Conservation (phyloP, 306 rosid species). For the Lotus japonicus region DNA sequence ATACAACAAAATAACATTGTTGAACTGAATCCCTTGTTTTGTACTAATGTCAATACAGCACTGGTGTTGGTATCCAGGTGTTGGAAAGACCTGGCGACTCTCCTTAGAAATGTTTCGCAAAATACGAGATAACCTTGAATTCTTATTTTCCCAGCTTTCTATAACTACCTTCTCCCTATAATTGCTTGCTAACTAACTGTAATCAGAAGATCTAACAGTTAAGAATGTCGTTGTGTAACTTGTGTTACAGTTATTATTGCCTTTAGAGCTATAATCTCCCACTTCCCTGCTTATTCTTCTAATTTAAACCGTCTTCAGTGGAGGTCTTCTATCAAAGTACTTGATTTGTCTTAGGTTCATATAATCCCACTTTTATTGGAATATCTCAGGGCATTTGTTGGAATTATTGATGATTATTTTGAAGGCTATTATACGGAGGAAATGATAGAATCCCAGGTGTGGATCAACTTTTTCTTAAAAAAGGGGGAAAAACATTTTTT, state of each 20-base stretch:
- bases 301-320: background rate
- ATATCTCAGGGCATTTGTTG: constrained; percentile 72
- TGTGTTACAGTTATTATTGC: background rate
- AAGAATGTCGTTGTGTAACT: too few relatives aligned
- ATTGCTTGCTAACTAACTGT: background rate
- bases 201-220: background rate
- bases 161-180: background rate
- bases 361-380: constrained; percentile 24
- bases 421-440: constrained; percentile 86
- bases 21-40: background rate
- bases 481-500: background rate
- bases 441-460: constrained; percentile 95
- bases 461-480: background rate
- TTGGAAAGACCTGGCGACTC: background rate
- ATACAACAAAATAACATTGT: too few relatives aligned
- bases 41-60: background rate
- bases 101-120: background rate
- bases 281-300: background rate
- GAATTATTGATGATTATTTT: constrained; percentile 83
- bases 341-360: constrained; percentile 1
- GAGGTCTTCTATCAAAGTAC: background rate
- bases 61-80: background rate
- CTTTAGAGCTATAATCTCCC: background rate
- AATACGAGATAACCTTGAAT: background rate
- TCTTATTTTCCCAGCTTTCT: background rate